These are phyloP conservation scores for Pinus taeda DNA, from an alignment of 75 land plant species.

Conservation along the genomic window DNA sequence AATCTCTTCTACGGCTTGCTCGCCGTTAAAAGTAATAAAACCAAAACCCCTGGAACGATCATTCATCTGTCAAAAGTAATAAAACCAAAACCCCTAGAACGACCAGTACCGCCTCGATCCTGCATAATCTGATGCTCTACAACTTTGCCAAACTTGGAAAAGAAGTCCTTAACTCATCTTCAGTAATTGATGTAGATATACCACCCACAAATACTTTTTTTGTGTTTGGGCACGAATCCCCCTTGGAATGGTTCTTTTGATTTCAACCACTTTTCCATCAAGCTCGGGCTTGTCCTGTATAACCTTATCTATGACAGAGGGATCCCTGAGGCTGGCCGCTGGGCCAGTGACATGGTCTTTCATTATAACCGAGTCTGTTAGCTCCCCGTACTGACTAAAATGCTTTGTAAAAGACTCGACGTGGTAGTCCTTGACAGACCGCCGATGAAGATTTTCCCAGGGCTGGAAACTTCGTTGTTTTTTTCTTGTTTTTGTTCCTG, in stretches of 20 bases:
- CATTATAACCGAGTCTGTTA: slow-evolving; percentile 85
- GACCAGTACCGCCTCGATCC: slow-evolving; percentile 59
- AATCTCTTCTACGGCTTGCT: too few species aligned
- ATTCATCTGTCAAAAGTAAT: slow-evolving; percentile 25
- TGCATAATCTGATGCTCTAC: slow-evolving; percentile 82
- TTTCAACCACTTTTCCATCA: too few species aligned
- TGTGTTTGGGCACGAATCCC: slow-evolving; percentile 43
- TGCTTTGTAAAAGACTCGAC: slow-evolving; percentile 62
- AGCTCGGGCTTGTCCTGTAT: too few species aligned
- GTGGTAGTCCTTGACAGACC: slow-evolving; percentile 75
- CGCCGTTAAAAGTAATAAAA: too few species aligned
- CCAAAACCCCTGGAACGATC: too few species aligned
- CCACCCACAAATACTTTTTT: slow-evolving; percentile 68
- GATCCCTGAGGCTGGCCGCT: slow-evolving; percentile 73
- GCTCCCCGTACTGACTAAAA: slow-evolving; percentile 87
- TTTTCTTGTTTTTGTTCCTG: neutral
- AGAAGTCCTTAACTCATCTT: slow-evolving; percentile 61
- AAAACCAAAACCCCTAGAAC: slow-evolving; percentile 91
- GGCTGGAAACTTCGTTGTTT: neutral
- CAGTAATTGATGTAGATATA: slow-evolving; percentile 52
- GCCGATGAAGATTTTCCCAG: slow-evolving; percentile 74
- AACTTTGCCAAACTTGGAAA: slow-evolving; percentile 59
- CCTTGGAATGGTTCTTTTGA: slow-evolving; percentile 47
- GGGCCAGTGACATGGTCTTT: slow-evolving; percentile 51
- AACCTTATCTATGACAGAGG: slow-evolving; percentile 74